Conservation (phyloP, 768 basidiomycete species). For the Termitomyces sp. region DNA sequence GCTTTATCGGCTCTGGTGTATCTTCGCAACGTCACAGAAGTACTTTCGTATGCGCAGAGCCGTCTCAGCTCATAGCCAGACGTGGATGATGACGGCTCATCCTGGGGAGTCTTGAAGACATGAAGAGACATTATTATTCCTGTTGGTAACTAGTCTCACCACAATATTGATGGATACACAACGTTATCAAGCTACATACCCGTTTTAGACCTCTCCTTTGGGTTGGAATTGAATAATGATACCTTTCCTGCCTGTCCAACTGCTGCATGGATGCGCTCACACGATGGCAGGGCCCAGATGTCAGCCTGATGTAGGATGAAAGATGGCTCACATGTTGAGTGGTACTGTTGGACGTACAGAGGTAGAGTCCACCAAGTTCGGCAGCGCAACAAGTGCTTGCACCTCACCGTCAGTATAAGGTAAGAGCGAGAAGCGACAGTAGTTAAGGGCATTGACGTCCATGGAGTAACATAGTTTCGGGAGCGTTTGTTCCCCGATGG, state of each 20-base stretch:
- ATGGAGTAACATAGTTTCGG: constrained; percentile 65
- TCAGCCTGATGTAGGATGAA: constrained; percentile 59
- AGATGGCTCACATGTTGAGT: neutral
- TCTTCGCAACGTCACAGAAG: constrained; percentile 70
- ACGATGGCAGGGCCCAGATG: constrained; percentile 75
- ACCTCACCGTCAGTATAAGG: constrained; percentile 17
- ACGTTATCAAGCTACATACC: constrained; percentile 35
- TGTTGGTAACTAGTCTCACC: constrained; percentile 22
- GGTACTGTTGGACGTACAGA: constrained; percentile 7
- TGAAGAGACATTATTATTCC: constrained; percentile 92
- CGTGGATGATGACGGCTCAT: constrained; percentile 27
- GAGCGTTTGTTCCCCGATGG: constrained; percentile 35
- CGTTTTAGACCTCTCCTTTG: constrained; percentile 52
- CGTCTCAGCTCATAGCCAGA: constrained; percentile 50
- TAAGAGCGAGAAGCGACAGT: constrained; percentile 84
- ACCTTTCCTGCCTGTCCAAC: constrained; percentile 59
- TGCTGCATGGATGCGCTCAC: constrained; percentile 76
- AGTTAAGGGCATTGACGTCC: constrained; percentile 92
- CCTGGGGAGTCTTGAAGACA: constrained; percentile 41
- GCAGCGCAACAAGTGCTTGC: constrained; percentile 70
- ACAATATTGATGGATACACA: neutral
- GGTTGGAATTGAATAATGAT: constrained; percentile 38
- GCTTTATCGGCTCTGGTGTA: constrained; percentile 40
- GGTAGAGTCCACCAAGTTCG: constrained; percentile 84
- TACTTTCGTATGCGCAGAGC: constrained; percentile 82